Percentiles rank a stretch among this genome's conserved stretches.
These are phyloP conservation scores for Coccomyxa subellipsoidea DNA, from an alignment of 163 green algal genomes.

Conservation along the genomic window DNA sequence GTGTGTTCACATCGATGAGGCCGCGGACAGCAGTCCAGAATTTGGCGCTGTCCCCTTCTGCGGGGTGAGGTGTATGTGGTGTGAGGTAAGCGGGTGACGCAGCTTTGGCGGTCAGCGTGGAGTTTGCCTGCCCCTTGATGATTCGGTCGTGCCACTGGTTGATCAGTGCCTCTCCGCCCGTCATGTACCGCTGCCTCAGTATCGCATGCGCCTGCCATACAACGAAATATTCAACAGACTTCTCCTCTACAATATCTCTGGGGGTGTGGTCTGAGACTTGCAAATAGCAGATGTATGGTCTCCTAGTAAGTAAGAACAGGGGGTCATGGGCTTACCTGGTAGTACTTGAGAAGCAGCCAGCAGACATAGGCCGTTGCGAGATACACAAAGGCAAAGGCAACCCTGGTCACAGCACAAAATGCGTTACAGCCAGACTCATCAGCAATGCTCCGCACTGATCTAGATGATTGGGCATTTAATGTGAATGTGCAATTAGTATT, in stretches of 20 bases:
- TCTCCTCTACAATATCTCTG: too few relatives aligned
- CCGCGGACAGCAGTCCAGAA: not conserved
- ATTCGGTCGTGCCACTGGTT: constrained; percentile 37
- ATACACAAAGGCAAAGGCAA: constrained; percentile 35
- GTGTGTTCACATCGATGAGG: not conserved
- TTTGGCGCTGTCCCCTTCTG: not conserved
- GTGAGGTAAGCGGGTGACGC: not conserved
- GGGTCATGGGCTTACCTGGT: constrained; percentile 23
- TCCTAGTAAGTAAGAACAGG: too few relatives aligned
- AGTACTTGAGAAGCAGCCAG: constrained; percentile 40
- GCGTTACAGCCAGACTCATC: not conserved
- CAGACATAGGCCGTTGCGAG: constrained; percentile 18
- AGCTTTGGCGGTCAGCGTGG: not conserved
- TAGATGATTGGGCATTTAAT: too few relatives aligned
- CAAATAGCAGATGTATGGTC: too few relatives aligned
- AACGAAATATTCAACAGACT: not conserved
- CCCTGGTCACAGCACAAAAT: constrained; percentile 11
- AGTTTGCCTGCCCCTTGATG: constrained; percentile 5
- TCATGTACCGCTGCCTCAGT: constrained; percentile 32
- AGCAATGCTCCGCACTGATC: too few relatives aligned
- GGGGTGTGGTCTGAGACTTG: too few relatives aligned
- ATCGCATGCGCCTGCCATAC: constrained; percentile 18
- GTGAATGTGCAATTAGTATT: too few relatives aligned
- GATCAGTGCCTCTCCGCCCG: constrained; percentile 18
- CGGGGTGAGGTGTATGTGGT: not conserved